phyloP scores from a whole-genome alignment of 2,329 filamentous ascomycete genomes.

The Microsporum audouinii region DNA sequence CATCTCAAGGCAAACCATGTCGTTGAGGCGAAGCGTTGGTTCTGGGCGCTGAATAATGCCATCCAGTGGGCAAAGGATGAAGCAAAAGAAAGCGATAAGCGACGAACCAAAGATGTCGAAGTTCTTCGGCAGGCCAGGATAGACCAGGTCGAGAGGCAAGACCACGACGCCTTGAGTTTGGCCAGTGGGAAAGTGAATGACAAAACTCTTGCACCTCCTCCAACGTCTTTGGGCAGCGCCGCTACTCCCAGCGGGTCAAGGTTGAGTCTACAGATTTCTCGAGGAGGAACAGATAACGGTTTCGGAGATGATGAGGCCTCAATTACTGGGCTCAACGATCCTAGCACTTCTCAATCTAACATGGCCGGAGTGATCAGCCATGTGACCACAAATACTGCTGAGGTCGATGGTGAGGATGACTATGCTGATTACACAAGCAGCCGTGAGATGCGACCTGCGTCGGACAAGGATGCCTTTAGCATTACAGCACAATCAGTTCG shows the following conservation, averaged over 20 bases:
- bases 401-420: constrained; percentile 56
- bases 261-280: constrained; percentile 40
- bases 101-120: constrained; percentile 63
- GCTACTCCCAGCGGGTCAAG: constrained; percentile 33
- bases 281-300: constrained; percentile 37
- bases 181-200: constrained; percentile 25
- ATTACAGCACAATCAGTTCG: constrained; percentile 94
- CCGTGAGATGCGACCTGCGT: constrained; percentile 51
- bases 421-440: constrained; percentile 71
- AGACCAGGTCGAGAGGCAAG: constrained; percentile 51
- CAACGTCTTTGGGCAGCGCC: constrained; percentile 24
- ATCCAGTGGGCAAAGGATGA: constrained; percentile 99
- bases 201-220: constrained; percentile 27
- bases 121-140: constrained; percentile 66
- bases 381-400: constrained; percentile 39
- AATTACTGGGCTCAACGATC: constrained; percentile 45
- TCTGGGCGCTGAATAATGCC: constrained; percentile 96
- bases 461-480: constrained; percentile 86
- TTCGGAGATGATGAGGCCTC: constrained; percentile 44
- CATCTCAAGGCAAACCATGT: constrained; percentile 96
- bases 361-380: constrained; percentile 40
- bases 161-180: constrained; percentile 29
- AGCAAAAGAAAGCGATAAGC: constrained; percentile 75
- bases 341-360: constrained; percentile 42
- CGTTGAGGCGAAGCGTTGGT: constrained; percentile 97